Base-by-base conservation (phyloP, 2,329 filamentous ascomycete genomes). In the Monilinia polystroma region DNA sequence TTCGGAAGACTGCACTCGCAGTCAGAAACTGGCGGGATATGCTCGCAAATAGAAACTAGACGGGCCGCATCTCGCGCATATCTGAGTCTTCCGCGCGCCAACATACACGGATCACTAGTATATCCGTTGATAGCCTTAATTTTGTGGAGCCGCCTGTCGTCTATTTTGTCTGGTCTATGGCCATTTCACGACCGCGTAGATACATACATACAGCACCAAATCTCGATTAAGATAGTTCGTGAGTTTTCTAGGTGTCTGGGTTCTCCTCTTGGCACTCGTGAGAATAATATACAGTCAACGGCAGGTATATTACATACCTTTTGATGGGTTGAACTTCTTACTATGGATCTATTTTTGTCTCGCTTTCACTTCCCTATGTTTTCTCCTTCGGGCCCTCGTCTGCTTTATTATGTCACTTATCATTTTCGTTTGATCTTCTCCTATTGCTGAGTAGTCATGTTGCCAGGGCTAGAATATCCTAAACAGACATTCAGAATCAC, bases 31-130 rank as follows among this genome's bases (percentile, higher is more conserved):
- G 43, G 26, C 20, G 6, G 38, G 43, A 57, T 5, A 49, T 32
- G 32, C 20, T 49, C 62, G 62, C 35, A 64, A 64, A 64, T 64
- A 64, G 62, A 64, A 62, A 26, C 52, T 12, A 26, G 35, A 64
- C 41, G 62, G 62, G 41, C 41, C 62, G 52, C 41, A 64, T 23
- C 62, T 64, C 53, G 62, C 62, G 62, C 62, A 64, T 64, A 57
- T 64, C 32, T 49, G 20, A 7, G 5, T 57, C 62, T 64, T 64
- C 62, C 62, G 62, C 62, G 62, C 62, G 62, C 26, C 52, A 64
- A 64, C 41, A 47, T 38, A 47, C 62, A 64, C 53, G 62, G 52
- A 20, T 57, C 41, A 58, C 53, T 35, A 16, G 35, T n/a, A 47
- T 47, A 23, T 35, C 52, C 41, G 53, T 16, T 20, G 20, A 64